phyloP scores from a whole-genome alignment of 768 basidiomycete species.

The Sutorius australiensis region DNA sequence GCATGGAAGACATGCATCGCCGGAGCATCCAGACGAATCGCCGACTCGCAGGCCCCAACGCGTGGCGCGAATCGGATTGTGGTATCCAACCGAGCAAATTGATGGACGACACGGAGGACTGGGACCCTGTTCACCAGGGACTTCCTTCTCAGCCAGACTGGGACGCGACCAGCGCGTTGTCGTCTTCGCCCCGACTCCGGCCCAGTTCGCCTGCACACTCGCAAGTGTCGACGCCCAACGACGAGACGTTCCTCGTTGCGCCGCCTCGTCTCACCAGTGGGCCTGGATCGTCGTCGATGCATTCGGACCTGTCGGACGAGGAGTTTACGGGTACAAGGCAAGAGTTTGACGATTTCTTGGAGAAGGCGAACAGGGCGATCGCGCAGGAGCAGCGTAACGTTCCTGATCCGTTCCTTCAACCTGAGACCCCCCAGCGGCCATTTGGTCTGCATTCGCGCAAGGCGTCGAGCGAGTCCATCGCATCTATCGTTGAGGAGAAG shows the following conservation, averaged over 20 bases:
- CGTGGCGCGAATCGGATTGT: slow-evolving; percentile 76
- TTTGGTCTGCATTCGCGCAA: slow-evolving; percentile 79
- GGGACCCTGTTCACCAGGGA: slow-evolving; percentile 67
- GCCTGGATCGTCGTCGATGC: slow-evolving; percentile 20
- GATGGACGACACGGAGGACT: slow-evolving; percentile 71
- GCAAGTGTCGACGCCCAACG: slow-evolving; percentile 51
- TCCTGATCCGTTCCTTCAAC: slow-evolving; percentile 77
- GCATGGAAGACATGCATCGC: slow-evolving; percentile 91
- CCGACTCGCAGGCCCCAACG: slow-evolving; percentile 59
- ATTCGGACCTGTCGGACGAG: slow-evolving; percentile 59
- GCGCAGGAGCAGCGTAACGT: slow-evolving; percentile 72
- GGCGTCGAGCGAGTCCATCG: slow-evolving; percentile 87
- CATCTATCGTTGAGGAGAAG: slow-evolving; percentile 90
- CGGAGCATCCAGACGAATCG: slow-evolving; percentile 78
- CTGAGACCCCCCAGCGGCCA: slow-evolving; percentile 65
- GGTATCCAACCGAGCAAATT: slow-evolving; percentile 39
- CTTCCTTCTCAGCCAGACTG: slow-evolving; percentile 72
- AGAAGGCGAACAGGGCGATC: slow-evolving; percentile 80
- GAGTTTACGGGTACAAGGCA: slow-evolving; percentile 42
- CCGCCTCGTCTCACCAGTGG: slow-evolving; percentile 32
- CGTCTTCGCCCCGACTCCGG: slow-evolving; percentile 37
- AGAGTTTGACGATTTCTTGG: slow-evolving; percentile 76
- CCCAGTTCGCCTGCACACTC: slow-evolving; percentile 62
- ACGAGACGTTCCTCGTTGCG: slow-evolving; percentile 38
- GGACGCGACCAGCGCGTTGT: slow-evolving; percentile 55